Evolutionary conservation across 2,329 filamentous ascomycete genomes (phyloP), one percentile per base, ranked within the genome.

Genomic region (Neoscytalidium dimidiatum): DNA sequence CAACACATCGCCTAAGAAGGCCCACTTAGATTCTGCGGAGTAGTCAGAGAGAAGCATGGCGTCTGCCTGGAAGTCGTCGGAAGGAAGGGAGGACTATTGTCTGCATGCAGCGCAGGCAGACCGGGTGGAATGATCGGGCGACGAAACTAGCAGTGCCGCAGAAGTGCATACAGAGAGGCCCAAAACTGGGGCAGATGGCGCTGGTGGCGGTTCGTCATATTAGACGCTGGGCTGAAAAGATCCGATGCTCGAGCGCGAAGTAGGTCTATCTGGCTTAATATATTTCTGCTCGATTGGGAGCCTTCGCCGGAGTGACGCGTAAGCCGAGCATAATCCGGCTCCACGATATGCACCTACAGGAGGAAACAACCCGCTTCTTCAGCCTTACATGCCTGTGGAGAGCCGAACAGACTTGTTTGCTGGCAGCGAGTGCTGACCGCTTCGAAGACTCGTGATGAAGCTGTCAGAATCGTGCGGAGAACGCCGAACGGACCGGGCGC

Each of bases 251-350:
- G 38, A 60, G 56, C 41, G 41, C 41, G 26, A 43, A 31, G 41
- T 33, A 60, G 56, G 56, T 28, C 41, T 46, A 46, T 60, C 56
- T 60, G 56, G n/a, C 56, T 60, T 44, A 60, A 60, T 60, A 60
- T 60, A 60, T 60, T 31, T 23, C 17, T 26, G 43, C 56, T 60
- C 38, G 23, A 46, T 60, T 46, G 2, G 56, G 56, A 33, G 38
- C n/a, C 26, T 60, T 35, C 56, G 56, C 56, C 56, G 56, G n/a
- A 9, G 43, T 43, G 56, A 60, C 56, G 56, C 56, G 56, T 60
- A 46, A 60, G 38, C 56, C 56, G 38, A 43, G 38, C 38, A 58
- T 44, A 44, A 58, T 58, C 53, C 53, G 53, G 53, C 6, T 41
- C 33, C 29, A 26, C 17, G n/a, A 31, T n/a, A 19, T 29, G 26